Evolutionary conservation across 805 yeast genomes (phyloP).

Genomic region (Ogataea dorogensis): DNA sequence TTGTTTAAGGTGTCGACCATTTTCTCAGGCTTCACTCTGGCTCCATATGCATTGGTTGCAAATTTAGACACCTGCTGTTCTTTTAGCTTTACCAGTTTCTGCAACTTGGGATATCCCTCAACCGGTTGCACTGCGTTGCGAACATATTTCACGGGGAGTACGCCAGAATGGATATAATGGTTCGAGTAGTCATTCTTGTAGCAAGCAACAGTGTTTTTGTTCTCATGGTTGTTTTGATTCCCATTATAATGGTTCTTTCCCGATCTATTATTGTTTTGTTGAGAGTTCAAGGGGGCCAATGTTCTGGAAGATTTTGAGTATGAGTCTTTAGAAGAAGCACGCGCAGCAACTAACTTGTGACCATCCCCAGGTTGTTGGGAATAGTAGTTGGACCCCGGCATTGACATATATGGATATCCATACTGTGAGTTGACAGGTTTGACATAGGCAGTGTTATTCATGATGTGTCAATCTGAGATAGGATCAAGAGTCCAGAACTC

Average conservation of each 20-base stretch:
- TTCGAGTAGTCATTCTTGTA: constrained; percentile 73
- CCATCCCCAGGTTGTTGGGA: constrained; percentile 24
- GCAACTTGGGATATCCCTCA: constrained; percentile 85
- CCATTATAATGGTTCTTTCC: constrained; percentile 7
- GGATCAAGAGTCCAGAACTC: constrained; percentile 2
- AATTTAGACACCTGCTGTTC: constrained; percentile 50
- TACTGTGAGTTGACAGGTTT: constrained; percentile 7
- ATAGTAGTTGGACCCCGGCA: constrained; percentile 11
- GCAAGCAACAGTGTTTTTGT: constrained; percentile 18
- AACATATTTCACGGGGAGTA: constrained; percentile 61
- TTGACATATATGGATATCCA: constrained; percentile 9
- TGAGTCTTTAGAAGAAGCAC: constrained; percentile 22
- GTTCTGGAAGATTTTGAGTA: constrained; percentile 12
- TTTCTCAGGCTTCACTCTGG: constrained; percentile 48
- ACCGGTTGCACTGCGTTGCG: constrained; percentile 65
- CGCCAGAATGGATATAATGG: constrained; percentile 60
- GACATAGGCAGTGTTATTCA: constrained; percentile 15
- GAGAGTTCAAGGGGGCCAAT: constrained; percentile 13
- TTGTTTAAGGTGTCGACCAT: constrained; percentile 55
- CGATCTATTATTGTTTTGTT: constrained; percentile 10
- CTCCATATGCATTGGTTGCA: constrained; percentile 66
- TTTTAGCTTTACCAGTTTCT: constrained; percentile 64
- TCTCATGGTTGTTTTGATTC: constrained; percentile 13
- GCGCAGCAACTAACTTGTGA: constrained; percentile 23
- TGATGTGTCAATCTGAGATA: constrained; percentile 7